Base-by-base conservation (phyloP, 2,329 filamentous ascomycete species). In the Xylaria hypoxylon region DNA sequence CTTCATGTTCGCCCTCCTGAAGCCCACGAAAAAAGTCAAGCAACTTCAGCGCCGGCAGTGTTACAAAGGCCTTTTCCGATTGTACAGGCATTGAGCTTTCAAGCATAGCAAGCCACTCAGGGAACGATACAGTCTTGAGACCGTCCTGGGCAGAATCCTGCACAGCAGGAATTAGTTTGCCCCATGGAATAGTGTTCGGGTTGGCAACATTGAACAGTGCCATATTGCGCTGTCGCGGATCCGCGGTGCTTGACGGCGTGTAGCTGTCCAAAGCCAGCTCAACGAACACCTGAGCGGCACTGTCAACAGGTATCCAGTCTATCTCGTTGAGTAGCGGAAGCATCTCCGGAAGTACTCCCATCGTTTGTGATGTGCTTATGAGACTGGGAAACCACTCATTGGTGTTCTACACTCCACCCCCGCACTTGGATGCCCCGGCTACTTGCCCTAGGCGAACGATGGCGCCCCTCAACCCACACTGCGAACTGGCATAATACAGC, bases 151-250 rank as follows among this genome's bases (percentile, higher is more conserved):
- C 15, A 22, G 4, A 50, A 22, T 22, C 22, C 28, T 28, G 22
- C 47, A 50, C 13, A 3, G 51, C 33, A n/a, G 51, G 51, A 1
- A 17, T 3, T 24, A 53, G 51, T 6, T 10, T 40, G 2, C 3
- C 51, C 51, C 51, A 53, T 5, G 38, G 31, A 2, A 40, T n/a
- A 11, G 31, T 24, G n/a, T 53, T 38, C 51, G 51, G 51, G 31
- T 53, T 53, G 31, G n/a, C n/a, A 2, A 53, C 33, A n/a, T 53
- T 53, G 31, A 53, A 53, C 51, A 53, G 51, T 3, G 33, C 51
- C 33, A 53, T 3, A 2, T 24, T 40, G 4, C 15, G 22, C 33
- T 10, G 51, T 24, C 51, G 51, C 11, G 33, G 51, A 17, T 53
- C 51, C 33, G 31, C 51, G 1, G 24, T 22, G 19, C 7, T 8